Evolutionary conservation across 441 rosid genomes (phyloP).

Genomic region (Pelargonium australe): DNA sequence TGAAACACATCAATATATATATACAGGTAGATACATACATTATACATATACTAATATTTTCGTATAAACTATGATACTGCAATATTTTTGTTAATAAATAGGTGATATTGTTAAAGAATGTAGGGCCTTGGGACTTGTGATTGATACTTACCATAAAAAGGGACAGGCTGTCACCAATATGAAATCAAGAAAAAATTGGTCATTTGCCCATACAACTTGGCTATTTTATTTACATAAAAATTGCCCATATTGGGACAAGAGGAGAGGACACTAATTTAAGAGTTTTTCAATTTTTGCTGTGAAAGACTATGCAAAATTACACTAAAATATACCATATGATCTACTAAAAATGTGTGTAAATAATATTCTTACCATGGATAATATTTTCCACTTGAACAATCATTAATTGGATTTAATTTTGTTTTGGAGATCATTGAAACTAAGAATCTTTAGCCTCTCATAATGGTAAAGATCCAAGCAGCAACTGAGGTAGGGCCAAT

Average conservation of each 20-base stretch:
- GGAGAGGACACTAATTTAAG: neutral
- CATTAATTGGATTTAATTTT: neutral
- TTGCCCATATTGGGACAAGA: neutral
- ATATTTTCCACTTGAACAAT: neutral
- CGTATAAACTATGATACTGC: too few relatives aligned
- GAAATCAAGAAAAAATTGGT: constrained; percentile 8
- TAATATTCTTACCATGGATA: neutral
- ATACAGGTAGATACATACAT: too few relatives aligned
- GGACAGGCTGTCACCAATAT: constrained; percentile 26
- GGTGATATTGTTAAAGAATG: neutral
- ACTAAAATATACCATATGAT: neutral
- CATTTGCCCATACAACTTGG: constrained; percentile 14
- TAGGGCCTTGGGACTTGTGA: constrained; percentile 20
- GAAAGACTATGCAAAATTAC: too few relatives aligned
- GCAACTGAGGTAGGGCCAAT: neutral
- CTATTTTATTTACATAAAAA: neutral
- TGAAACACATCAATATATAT: too few relatives aligned
- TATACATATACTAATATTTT: too few relatives aligned
- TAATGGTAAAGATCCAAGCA: neutral
- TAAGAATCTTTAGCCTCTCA: neutral
- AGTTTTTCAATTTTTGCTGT: too few relatives aligned
- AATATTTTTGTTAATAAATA: too few relatives aligned
- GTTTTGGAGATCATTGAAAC: too few relatives aligned
- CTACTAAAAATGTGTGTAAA: neutral
- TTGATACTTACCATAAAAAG: neutral